phyloP scores from a whole-genome alignment of 73 alveolate species.

The Paraurostyla sp. region DNA sequence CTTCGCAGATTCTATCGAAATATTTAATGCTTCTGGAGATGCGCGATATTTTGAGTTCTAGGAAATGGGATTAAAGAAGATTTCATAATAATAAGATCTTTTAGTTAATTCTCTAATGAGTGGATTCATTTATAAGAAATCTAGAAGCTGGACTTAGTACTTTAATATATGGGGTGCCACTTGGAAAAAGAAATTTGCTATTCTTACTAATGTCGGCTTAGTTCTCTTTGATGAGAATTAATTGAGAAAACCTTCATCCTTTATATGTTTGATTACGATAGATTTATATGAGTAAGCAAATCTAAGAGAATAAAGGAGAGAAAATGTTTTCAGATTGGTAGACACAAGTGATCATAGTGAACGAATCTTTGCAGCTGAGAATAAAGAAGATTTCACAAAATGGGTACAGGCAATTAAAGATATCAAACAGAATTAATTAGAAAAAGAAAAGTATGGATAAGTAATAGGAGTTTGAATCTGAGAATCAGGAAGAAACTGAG shows the following conservation, averaged over 20 bases:
- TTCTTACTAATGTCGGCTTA: constrained; percentile 5
- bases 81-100: neutral
- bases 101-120: constrained; percentile 5
- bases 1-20: neutral
- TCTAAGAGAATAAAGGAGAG: neutral
- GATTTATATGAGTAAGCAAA: neutral
- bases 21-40: neutral
- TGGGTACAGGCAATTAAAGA: neutral
- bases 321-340: neutral
- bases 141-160: constrained; percentile 27
- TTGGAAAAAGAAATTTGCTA: constrained; percentile 9
- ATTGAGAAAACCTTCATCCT: neutral
- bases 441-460: neutral
- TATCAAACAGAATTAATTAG: neutral
- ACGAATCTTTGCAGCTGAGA: neutral
- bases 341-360: constrained; percentile 10
- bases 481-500: too few species aligned
- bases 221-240: constrained; percentile 18
- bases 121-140: constrained; percentile 4
- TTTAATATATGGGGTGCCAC: neutral
- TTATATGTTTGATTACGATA: neutral
- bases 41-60: neutral
- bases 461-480: too few species aligned
- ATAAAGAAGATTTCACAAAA: neutral
- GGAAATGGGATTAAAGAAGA: neutral